A percentile compares a stretch with the other conserved stretches of the same genome.
phyloP scores from a whole-genome alignment of 495 filamentous ascomycete species.

The Aspergillus carlsbadensis region DNA sequence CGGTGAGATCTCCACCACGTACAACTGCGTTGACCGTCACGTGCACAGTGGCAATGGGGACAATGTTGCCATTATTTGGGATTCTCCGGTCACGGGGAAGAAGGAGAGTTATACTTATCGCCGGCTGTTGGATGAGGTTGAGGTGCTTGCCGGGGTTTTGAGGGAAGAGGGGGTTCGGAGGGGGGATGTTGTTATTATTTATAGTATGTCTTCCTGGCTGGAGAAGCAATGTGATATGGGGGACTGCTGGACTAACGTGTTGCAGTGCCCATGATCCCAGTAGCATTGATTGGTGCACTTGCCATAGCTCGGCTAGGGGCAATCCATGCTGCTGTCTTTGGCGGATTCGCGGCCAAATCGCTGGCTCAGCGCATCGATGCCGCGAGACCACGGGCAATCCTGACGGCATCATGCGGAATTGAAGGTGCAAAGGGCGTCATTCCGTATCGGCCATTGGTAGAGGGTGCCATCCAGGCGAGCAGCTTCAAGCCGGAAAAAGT shows the following conservation, averaged over 20 bases:
- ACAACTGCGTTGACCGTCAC: conserved; percentile 89
- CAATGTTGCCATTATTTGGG: conserved; percentile 76
- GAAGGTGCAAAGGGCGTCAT: conserved; percentile 79
- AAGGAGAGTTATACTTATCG: conserved; percentile 72
- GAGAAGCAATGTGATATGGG: background rate
- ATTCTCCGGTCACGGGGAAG: conserved; percentile 77
- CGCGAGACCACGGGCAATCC: conserved; percentile 67
- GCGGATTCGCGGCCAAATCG: conserved; percentile 79
- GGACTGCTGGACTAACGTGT: background rate
- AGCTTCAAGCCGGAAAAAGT: conserved; percentile 62
- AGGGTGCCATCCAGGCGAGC: conserved; percentile 61
- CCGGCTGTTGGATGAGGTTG: conserved; percentile 77
- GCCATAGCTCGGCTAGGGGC: conserved; percentile 81
- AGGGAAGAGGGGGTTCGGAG: conserved; percentile 78
- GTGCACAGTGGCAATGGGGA: conserved; percentile 73
- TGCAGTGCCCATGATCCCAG: conserved; percentile 93
- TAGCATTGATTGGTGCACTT: conserved; percentile 79
- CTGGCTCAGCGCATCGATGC: conserved; percentile 89
- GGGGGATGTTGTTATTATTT: conserved; percentile 90
- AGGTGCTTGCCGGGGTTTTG: conserved; percentile 78
- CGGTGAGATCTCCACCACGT: conserved; percentile 85
- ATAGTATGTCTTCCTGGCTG: conserved; percentile 57
- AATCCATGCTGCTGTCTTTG: conserved; percentile 89
- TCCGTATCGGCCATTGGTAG: conserved; percentile 68
- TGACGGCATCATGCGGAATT: conserved; percentile 91